Evolutionary conservation across 352 stramenopile genomes (phyloP), one percentile per base, ranked within the genome.

Genomic region (Globisporangium alternatum): DNA sequence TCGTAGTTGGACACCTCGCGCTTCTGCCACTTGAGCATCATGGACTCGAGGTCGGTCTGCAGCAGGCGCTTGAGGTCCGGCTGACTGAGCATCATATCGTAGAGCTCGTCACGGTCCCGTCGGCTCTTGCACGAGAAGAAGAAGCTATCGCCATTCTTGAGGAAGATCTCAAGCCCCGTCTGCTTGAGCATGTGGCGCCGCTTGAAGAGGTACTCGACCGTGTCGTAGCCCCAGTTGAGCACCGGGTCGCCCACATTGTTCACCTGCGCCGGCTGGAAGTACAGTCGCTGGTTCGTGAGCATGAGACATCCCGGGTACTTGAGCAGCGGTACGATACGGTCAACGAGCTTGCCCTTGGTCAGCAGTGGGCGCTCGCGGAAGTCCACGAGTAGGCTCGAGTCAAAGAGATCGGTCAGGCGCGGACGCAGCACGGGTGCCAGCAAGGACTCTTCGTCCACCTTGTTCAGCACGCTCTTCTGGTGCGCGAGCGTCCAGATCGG

Each of bases 1-100:
- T 96, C 87, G 44, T 96, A 99, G 67, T 99, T 99, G 13, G 91
- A 98, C 45, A 99, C 87, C 52, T 93, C 82, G 5, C 81, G 72
- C 19, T 78, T 77, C 56, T 96, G 87, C 87, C 88, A 96, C 64
- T 91, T 91, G 43, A 78, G 75, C 51, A 95, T 39, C 87, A 94
- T 95, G 17, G 78, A 85, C 49, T 89, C 78, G 15, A 93, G 43
- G 31, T 90, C 79, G 1, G 80, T 84, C 37, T 83, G 80, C 54
- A 86, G 78, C 33, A 90, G 51, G 8, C 76, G 78, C 45, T 83
- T 78, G 2, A 93, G 52, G 48, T 88, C 80, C 6, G 83, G 83
- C 52, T 94, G 85, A 19, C 71, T 83, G 10, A 95, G 59, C 82
- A 96, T 91, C 70, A 94, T 84, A 28, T 90, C 75, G 72, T 95